phyloP scores from a whole-genome alignment of 2,329 filamentous ascomycete species.

The Atkinsonella hypoxylon region DNA sequence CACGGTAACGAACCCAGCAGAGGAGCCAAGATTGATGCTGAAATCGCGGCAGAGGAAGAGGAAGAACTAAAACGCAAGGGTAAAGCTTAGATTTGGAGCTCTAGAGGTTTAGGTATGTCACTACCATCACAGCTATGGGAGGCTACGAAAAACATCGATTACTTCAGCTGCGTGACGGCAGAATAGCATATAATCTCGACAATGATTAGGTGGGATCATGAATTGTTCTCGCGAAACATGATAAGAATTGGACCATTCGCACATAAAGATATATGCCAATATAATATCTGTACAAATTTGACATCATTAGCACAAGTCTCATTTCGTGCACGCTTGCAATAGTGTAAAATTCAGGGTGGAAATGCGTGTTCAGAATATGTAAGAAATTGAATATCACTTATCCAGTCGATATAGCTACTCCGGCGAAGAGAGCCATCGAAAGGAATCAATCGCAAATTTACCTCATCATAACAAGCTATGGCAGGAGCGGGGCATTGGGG shows the following conservation, averaged over 20 bases:
- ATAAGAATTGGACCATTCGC: too few species aligned
- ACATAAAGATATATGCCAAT: too few species aligned
- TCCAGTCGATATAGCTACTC: constrained; percentile 68
- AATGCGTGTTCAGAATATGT: constrained; percentile 78
- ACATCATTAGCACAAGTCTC: not conserved
- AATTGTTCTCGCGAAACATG: too few species aligned
- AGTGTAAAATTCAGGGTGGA: too few species aligned
- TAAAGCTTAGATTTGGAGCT: constrained; percentile 12
- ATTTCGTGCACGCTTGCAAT: too few species aligned
- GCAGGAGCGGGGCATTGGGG: constrained; percentile 1
- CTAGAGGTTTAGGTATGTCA: not conserved
- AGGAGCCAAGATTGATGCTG: constrained; percentile 60
- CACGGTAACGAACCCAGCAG: constrained; percentile 65
- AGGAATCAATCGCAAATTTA: constrained; percentile 97
- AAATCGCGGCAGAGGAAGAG: constrained; percentile 57
- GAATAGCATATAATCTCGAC: too few species aligned
- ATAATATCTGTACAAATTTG: not conserved
- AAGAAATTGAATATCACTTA: constrained; percentile 87
- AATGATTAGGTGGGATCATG: too few species aligned
- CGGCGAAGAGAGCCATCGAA: constrained; percentile 79
- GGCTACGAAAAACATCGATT: not conserved
- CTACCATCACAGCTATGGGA: not conserved
- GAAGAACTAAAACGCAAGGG: constrained; percentile 48
- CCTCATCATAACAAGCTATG: constrained; percentile 58
- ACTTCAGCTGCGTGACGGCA: not conserved